These are phyloP conservation scores for Chaetomium sp. DNA, from an alignment of 2,329 filamentous ascomycete genomes.

Conservation along the genomic window DNA sequence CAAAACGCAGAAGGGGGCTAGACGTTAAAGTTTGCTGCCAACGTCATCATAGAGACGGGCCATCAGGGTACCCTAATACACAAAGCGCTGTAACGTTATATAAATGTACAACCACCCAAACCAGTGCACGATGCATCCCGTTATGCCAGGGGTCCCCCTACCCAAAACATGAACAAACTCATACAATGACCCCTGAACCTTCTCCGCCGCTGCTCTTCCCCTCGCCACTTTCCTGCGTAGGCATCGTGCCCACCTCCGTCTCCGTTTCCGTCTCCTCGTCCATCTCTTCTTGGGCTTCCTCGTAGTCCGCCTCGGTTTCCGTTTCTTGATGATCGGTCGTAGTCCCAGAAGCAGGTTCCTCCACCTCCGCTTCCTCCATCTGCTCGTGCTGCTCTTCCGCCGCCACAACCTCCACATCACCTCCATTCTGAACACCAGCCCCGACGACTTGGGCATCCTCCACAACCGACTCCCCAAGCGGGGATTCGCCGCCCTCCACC, in stretches of 20 bases:
- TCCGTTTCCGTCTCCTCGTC: slow-evolving; percentile 12
- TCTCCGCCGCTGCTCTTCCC: neutral
- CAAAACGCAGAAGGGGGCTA: too few species aligned
- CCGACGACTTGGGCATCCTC: neutral
- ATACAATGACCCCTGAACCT: slow-evolving; percentile 4
- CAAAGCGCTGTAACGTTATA: too few species aligned
- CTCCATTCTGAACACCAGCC: neutral
- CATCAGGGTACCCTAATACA: too few species aligned
- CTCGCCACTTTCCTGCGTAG: neutral
- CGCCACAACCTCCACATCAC: neutral
- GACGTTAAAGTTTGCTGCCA: too few species aligned
- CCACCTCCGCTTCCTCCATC: neutral
- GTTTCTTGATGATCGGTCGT: neutral
- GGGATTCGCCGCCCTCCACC: slow-evolving; percentile 44
- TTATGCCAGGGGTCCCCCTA: too few species aligned
- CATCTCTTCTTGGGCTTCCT: slow-evolving; percentile 18
- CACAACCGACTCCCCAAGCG: slow-evolving; percentile 12
- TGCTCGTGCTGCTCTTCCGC: neutral
- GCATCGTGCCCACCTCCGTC: slow-evolving; percentile 3
- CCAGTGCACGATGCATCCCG: too few species aligned
- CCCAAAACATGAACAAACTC: neutral
- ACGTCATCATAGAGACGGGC: too few species aligned
- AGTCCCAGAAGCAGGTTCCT: neutral
- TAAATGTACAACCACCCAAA: too few species aligned
- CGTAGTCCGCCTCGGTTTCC: slow-evolving; percentile 16